Percentiles rank a stretch among this genome's conserved stretches.
These are phyloP conservation scores for Penicillium mononematosum DNA, from an alignment of 495 filamentous ascomycete species.

Conservation along the genomic window DNA sequence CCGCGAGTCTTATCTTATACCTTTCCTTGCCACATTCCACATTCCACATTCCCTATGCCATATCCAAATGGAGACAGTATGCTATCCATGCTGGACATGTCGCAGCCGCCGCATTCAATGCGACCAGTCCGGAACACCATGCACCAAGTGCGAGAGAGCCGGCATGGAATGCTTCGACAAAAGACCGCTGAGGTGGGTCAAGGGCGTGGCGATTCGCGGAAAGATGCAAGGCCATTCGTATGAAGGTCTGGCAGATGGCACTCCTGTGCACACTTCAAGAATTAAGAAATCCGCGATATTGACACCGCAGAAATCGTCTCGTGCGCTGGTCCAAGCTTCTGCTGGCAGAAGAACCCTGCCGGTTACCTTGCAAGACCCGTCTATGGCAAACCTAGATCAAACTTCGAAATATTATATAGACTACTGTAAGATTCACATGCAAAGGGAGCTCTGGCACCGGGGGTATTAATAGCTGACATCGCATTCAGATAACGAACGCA, in stretches of 20 bases:
- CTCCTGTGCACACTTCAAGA: not conserved
- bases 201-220: slow-evolving; percentile 44
- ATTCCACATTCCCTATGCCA: not conserved
- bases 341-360: slow-evolving; percentile 7
- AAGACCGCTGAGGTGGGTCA: slow-evolving; percentile 47
- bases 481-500: slow-evolving; percentile 45
- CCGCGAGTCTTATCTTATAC: not conserved
- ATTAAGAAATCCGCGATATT: not conserved
- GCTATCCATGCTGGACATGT: slow-evolving; percentile 48
- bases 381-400: slow-evolving; percentile 32
- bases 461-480: not conserved
- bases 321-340: not conserved
- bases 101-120: slow-evolving; percentile 56
- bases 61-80: slow-evolving; percentile 15
- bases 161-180: slow-evolving; percentile 53
- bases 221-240: slow-evolving; percentile 32
- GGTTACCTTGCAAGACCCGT: slow-evolving; percentile 35
- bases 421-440: slow-evolving; percentile 40
- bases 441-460: not conserved
- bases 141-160: slow-evolving; percentile 44
- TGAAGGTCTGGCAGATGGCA: slow-evolving; percentile 11
- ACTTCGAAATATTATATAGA: slow-evolving; percentile 47
- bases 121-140: slow-evolving; percentile 38
- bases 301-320: not conserved
- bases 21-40: not conserved